Evolutionary conservation across 441 rosid genomes (phyloP).

Genomic region (Mallotus japonicus): DNA sequence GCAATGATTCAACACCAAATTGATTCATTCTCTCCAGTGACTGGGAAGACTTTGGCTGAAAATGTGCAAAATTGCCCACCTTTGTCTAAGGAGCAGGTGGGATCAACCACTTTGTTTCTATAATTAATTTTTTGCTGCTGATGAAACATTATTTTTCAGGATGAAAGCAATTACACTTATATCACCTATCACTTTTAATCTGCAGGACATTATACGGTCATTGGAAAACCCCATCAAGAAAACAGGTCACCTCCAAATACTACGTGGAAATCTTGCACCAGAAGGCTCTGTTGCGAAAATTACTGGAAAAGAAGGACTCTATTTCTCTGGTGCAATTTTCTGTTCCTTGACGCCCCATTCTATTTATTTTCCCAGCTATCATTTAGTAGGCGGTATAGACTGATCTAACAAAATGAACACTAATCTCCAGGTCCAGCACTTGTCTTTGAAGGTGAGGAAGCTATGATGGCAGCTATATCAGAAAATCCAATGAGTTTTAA

Average conservation of each 20-base stretch:
- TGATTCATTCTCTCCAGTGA: conserved; percentile 43
- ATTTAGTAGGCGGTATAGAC: background rate
- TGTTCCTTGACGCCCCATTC: conserved; percentile 11
- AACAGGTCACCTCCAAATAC: conserved; percentile 90
- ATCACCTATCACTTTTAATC: background rate
- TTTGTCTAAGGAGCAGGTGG: conserved; percentile 80
- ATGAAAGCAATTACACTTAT: background rate
- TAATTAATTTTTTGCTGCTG: background rate
- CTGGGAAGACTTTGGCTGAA: conserved; percentile 91
- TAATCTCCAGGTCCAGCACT: conserved; percentile 82
- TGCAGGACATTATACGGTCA: conserved; percentile 76
- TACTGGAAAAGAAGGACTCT: conserved; percentile 96
- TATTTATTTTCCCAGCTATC: background rate
- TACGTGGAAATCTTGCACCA: conserved; percentile 89
- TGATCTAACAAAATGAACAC: conserved; percentile 2
- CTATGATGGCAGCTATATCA: conserved; percentile 83
- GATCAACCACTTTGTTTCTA: conserved; percentile 13
- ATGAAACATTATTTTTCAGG: background rate
- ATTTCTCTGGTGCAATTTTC: conserved; percentile 67
- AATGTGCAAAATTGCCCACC: conserved; percentile 60
- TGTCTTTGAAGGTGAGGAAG: conserved; percentile 96
- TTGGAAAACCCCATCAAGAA: conserved; percentile 80
- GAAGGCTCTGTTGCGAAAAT: conserved; percentile 98
- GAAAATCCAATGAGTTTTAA: conserved; percentile 78
- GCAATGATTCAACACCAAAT: conserved; percentile 5